Percentiles rank a stretch among this genome's conserved stretches.
Evolutionary conservation across 1,284 basidiomycete genomes (phyloP).

Genomic region (Amylostereum chailletii): DNA sequence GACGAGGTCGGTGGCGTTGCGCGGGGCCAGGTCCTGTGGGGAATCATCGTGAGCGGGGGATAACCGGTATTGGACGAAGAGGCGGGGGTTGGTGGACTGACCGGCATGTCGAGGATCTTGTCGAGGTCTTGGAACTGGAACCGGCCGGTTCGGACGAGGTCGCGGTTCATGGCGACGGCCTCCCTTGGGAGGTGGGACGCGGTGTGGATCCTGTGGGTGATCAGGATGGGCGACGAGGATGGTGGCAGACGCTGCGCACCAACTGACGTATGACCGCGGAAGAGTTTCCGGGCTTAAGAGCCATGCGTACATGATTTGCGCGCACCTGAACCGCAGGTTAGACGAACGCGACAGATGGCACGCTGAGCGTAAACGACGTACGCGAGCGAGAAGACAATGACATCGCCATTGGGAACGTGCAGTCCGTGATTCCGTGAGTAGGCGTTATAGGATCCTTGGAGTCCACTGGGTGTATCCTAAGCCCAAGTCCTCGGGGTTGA

Average conservation of each 20-base stretch:
- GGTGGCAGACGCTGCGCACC: constrained; percentile 36
- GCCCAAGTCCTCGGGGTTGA: background rate
- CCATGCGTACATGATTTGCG: constrained; percentile 86
- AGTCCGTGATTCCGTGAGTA: constrained; percentile 59
- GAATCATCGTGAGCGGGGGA: background rate
- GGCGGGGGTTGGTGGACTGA: constrained; percentile 19
- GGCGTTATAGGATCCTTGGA: constrained; percentile 80
- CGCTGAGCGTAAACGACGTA: constrained; percentile 21
- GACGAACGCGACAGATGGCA: background rate
- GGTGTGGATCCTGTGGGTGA: constrained; percentile 37
- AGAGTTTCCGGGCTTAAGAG: constrained; percentile 79
- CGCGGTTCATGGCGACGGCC: constrained; percentile 54
- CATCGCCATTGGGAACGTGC: constrained; percentile 77
- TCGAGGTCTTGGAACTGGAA: constrained; percentile 55
- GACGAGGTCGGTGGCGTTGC: constrained; percentile 29
- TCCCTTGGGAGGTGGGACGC: constrained; percentile 61
- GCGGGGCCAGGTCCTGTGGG: constrained; percentile 30
- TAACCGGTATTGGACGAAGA: constrained; percentile 5
- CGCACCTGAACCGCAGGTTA: constrained; percentile 42
- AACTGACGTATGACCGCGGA: constrained; percentile 65
- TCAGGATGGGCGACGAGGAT: background rate
- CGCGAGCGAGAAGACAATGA: constrained; percentile 79
- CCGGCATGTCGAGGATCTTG: constrained; percentile 38
- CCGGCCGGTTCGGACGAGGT: constrained; percentile 46
- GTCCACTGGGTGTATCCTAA: constrained; percentile 40